Evolutionary conservation across 2,329 filamentous ascomycete species (phyloP).

Genomic region (Fusarium praegraminearum): DNA sequence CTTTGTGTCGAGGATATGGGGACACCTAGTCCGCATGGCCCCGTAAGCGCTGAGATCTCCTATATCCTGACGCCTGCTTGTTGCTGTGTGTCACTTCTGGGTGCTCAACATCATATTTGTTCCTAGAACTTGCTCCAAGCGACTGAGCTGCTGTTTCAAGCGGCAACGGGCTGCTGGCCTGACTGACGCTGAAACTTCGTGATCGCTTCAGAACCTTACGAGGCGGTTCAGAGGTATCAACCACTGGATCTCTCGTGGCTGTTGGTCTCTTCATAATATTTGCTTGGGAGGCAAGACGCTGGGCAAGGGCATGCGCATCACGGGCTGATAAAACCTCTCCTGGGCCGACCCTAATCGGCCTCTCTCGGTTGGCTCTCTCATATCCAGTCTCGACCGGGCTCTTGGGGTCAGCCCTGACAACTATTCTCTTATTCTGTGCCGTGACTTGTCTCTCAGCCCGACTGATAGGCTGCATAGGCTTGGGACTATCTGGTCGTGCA

Average conservation of each 20-base stretch:
- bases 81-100: background rate
- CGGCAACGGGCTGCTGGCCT: slow-evolving; percentile 46
- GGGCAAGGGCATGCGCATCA: slow-evolving; percentile 25
- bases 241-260: background rate
- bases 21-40: slow-evolving; percentile 26
- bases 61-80: slow-evolving; percentile 12
- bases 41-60: slow-evolving; percentile 16
- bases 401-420: background rate
- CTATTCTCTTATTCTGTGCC: background rate
- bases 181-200: slow-evolving; percentile 47
- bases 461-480: background rate
- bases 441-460: background rate
- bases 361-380: background rate
- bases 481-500: background rate
- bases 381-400: background rate
- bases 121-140: background rate
- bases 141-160: slow-evolving; percentile 4
- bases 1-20: slow-evolving; percentile 2
- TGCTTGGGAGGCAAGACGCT: background rate
- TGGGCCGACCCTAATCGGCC: background rate
- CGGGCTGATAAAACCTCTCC: slow-evolving; percentile 16
- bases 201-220: slow-evolving; percentile 29
- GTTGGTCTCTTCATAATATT: slow-evolving; percentile 6
- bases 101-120: background rate
- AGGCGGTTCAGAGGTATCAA: background rate